Percentiles rank a stretch among this genome's conserved stretches.
Evolutionary conservation across 768 basidiomycete species (phyloP).

Genomic region (Galerina marginata): DNA sequence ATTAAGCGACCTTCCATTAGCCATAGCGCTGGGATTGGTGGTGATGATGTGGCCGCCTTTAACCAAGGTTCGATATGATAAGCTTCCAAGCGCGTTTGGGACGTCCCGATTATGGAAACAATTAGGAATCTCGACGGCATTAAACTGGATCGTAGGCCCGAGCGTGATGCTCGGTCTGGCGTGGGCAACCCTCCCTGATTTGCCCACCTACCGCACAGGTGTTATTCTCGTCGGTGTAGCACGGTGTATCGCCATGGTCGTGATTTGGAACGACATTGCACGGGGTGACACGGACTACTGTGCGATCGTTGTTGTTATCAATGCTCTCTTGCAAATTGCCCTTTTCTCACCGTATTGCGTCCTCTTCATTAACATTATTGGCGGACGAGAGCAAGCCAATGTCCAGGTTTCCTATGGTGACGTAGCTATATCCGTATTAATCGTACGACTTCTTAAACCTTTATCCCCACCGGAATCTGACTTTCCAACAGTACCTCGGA

Average conservation of each 20-base stretch:
- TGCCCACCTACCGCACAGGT: constrained; percentile 74
- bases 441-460: constrained; percentile 50
- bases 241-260: constrained; percentile 75
- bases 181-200: constrained; percentile 85
- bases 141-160: constrained; percentile 86
- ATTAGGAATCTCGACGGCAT: constrained; percentile 63
- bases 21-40: constrained; percentile 80
- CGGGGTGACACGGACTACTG: constrained; percentile 74
- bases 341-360: constrained; percentile 78
- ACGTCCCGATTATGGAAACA: constrained; percentile 68
- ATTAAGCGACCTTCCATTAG: constrained; percentile 37
- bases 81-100: constrained; percentile 59
- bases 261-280: constrained; percentile 83
- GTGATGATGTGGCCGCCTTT: constrained; percentile 90
- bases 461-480: background rate
- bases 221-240: constrained; percentile 85
- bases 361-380: constrained; percentile 75
- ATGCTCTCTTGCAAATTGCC: constrained; percentile 79
- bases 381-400: constrained; percentile 41
- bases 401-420: constrained; percentile 60
- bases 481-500: constrained; percentile 69
- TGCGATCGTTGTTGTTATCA: constrained; percentile 80
- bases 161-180: constrained; percentile 85
- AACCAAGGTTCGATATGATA: constrained; percentile 79
- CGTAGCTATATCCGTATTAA: constrained; percentile 71